Conservation (phyloP, 805 yeast genomes). For the Cyberlindnera suaveolens region DNA sequence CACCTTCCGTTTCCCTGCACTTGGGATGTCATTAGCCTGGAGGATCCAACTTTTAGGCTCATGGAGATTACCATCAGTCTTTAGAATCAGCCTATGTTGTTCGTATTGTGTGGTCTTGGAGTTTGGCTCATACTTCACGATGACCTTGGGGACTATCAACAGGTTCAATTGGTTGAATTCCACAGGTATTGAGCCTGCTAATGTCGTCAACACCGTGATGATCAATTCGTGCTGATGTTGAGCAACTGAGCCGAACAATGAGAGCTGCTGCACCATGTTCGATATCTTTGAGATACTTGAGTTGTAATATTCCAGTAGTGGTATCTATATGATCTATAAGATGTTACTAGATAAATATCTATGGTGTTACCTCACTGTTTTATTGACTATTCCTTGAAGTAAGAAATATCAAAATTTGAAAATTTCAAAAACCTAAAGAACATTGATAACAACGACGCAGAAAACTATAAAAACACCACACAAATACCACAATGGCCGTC, state of each 20-base stretch:
- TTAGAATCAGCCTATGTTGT: conserved; percentile 20
- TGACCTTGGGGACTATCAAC: conserved; percentile 17
- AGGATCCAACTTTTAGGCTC: conserved; percentile 46
- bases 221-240: conserved; percentile 14
- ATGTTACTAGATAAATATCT: too few relatives aligned
- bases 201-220: conserved; percentile 16
- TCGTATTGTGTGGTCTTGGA: conserved; percentile 22
- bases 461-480: neutral
- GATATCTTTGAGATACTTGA: too few relatives aligned
- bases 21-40: conserved; percentile 66
- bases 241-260: conserved; percentile 16
- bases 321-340: too few relatives aligned
- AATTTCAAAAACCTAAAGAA: neutral
- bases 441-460: neutral
- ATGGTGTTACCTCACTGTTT: too few relatives aligned
- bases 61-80: conserved; percentile 8
- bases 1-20: conserved; percentile 62
- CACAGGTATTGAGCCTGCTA: conserved; percentile 16
- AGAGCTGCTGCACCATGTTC: conserved; percentile 24
- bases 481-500: conserved; percentile 17
- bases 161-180: conserved; percentile 11
- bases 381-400: neutral
- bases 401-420: neutral
- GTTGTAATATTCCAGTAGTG: too few relatives aligned
- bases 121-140: conserved; percentile 25